Evolutionary conservation across 1,284 basidiomycete genomes (phyloP).

Genomic region (Caloboletus inedulis): DNA sequence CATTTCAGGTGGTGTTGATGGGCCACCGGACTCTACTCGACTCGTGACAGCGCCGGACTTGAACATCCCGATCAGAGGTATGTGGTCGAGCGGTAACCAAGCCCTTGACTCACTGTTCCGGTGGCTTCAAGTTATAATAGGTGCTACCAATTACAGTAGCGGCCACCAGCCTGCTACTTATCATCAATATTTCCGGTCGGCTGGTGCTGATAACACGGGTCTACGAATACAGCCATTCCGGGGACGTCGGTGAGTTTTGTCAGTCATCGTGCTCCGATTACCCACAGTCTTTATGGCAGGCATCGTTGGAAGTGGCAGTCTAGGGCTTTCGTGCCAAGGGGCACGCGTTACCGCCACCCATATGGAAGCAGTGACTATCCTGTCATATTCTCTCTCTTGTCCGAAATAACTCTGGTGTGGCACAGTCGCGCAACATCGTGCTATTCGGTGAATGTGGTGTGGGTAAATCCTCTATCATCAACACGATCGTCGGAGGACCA

Average conservation of each 20-base stretch:
- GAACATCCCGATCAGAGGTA: neutral
- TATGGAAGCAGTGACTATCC: slow-evolving; percentile 16
- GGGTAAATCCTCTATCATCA: slow-evolving; percentile 31
- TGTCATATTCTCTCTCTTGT: neutral
- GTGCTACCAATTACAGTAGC: neutral
- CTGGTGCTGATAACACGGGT: neutral
- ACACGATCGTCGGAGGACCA: slow-evolving; percentile 15
- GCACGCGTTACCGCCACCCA: neutral
- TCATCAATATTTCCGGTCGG: neutral
- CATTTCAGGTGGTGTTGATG: neutral
- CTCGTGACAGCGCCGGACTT: neutral
- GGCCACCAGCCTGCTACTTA: too few species aligned
- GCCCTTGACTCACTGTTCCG: slow-evolving; percentile 9
- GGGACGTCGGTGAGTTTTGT: slow-evolving; percentile 5
- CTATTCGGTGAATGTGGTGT: slow-evolving; percentile 29
- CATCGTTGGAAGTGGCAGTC: neutral
- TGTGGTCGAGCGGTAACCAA: neutral
- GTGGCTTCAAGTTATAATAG: neutral
- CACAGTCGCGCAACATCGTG: slow-evolving; percentile 23
- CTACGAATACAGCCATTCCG: neutral
- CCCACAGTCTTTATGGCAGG: neutral
- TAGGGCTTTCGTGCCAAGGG: neutral
- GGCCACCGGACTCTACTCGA: neutral
- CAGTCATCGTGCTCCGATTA: neutral
- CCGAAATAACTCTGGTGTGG: neutral